A percentile compares a stretch with the other conserved stretches of the same genome.
Conservation (phyloP, 192 early-diverging fungal genomes). For the Spinellus fusiger region DNA sequence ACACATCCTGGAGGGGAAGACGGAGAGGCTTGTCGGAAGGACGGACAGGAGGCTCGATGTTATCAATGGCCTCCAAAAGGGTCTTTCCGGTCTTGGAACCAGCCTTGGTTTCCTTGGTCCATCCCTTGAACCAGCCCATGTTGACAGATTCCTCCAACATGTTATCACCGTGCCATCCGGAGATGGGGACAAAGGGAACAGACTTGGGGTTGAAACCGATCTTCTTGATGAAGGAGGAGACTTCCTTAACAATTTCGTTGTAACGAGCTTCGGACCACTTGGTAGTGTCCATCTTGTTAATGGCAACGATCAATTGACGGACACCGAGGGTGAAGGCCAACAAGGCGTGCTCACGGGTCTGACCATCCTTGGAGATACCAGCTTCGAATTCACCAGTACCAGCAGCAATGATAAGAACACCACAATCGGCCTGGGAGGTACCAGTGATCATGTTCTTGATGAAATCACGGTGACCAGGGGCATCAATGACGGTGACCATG, state of each 20-base stretch:
- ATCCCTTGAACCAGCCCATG: conserved; percentile 98
- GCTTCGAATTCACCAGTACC: conserved; percentile 86
- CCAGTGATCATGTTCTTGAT: conserved; percentile 99
- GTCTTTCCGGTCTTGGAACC: conserved; percentile 68
- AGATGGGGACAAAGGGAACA: conserved; percentile 96
- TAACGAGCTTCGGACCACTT: conserved; percentile 92
- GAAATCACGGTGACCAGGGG: conserved; percentile 99
- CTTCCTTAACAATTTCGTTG: conserved; percentile 96
- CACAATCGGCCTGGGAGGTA: conserved; percentile 93
- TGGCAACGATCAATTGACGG: conserved; percentile 94
- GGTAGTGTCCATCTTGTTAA: conserved; percentile 99
- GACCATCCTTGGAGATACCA: conserved; percentile 98
- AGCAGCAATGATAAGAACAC: conserved; percentile 67
- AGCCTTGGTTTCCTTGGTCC: conserved; percentile 85
- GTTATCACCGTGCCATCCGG: conserved; percentile 98
- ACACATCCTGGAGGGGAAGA: conserved; percentile 96
- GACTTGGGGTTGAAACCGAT: conserved; percentile 91
- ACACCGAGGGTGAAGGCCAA: conserved; percentile 97
- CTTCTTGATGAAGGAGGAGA: conserved; percentile 94
- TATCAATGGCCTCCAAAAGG: conserved; percentile 91
- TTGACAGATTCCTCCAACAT: conserved; percentile 90
- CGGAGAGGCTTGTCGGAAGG: conserved; percentile 93
- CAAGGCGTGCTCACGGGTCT: conserved; percentile 98
- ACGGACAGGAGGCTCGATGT: conserved; percentile 86
- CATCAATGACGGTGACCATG: conserved; percentile 93